Conservation (phyloP, 495 filamentous ascomycete species). For the Xylaria telfairii region DNA sequence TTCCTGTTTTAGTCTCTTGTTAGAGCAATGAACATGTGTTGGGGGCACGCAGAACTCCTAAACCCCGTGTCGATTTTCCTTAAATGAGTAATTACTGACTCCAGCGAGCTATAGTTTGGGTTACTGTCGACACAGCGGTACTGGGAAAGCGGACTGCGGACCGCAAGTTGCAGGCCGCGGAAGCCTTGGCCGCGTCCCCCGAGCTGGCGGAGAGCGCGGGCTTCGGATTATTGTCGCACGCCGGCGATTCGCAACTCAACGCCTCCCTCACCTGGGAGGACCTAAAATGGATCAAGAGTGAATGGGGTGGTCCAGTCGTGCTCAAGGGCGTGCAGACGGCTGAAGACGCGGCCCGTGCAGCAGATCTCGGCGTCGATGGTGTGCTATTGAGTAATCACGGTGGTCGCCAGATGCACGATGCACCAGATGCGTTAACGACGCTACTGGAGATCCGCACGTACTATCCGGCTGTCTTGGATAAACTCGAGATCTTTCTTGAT, state of each 20-base stretch:
- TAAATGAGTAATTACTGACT: no score
- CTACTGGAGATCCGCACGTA: constrained; percentile 69
- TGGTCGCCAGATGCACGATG: constrained; percentile 83
- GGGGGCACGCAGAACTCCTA: no score
- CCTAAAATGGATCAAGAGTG: constrained; percentile 80
- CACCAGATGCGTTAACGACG: constrained; percentile 85
- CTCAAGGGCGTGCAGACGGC: constrained; percentile 87
- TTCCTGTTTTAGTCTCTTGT: no score
- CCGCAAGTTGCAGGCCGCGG: constrained; percentile 58
- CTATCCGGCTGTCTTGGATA: constrained; percentile 68
- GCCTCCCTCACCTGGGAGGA: constrained; percentile 81
- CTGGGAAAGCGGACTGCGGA: constrained; percentile 63
- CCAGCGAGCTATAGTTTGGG: no score
- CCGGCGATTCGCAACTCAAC: constrained; percentile 64
- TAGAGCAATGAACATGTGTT: no score
- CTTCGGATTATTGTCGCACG: constrained; percentile 31
- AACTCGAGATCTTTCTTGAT: constrained; percentile 82
- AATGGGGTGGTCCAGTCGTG: constrained; percentile 84
- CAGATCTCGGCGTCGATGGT: constrained; percentile 73
- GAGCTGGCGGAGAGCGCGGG: constrained; percentile 32
- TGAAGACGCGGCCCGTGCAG: constrained; percentile 79
- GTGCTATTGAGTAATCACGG: constrained; percentile 89
- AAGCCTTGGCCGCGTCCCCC: constrained; percentile 47
- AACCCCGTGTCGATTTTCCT: no score
- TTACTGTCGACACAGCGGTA: constrained; percentile 68